A percentile compares a stretch with the other conserved stretches of the same genome.
Conservation (phyloP, 2,329 filamentous ascomycete species). For the Colletotrichum spinosum region DNA sequence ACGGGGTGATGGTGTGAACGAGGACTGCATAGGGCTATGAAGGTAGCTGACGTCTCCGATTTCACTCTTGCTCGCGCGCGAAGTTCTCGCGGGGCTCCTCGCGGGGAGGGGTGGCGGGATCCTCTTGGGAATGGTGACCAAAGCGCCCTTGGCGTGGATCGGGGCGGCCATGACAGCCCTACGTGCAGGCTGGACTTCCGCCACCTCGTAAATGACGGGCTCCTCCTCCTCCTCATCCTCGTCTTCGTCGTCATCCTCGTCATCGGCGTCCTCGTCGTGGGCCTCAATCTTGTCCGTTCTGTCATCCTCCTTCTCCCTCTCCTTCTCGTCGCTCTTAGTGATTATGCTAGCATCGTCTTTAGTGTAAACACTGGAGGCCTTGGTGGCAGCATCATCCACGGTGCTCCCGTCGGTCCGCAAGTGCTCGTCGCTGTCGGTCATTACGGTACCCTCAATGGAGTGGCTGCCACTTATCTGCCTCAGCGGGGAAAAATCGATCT, state of each 20-base stretch:
- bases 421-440: conserved; percentile 37
- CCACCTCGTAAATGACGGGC: conserved; percentile 77
- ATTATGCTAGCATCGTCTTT: conserved; percentile 34
- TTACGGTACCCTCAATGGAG: conserved; percentile 46
- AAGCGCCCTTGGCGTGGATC: conserved; percentile 78
- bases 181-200: conserved; percentile 66
- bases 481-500: conserved; percentile 65
- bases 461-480: conserved; percentile 57
- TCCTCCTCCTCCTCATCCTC: conserved; percentile 69
- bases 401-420: conserved; percentile 41
- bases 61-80: conserved; percentile 64
- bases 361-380: conserved; percentile 43
- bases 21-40: conserved; percentile 63
- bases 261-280: conserved; percentile 46
- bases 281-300: conserved; percentile 28
- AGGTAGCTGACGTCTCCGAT: conserved; percentile 69
- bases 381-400: conserved; percentile 42
- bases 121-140: conserved; percentile 88
- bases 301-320: conserved; percentile 41
- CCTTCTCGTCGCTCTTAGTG: conserved; percentile 15
- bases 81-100: conserved; percentile 77
- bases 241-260: conserved; percentile 59
- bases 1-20: conserved; percentile 50
- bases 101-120: conserved; percentile 81
- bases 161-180: conserved; percentile 72